These are phyloP conservation scores for Saccharomyces mikatae DNA, from an alignment of 805 yeast genomes.

Conservation along the genomic window DNA sequence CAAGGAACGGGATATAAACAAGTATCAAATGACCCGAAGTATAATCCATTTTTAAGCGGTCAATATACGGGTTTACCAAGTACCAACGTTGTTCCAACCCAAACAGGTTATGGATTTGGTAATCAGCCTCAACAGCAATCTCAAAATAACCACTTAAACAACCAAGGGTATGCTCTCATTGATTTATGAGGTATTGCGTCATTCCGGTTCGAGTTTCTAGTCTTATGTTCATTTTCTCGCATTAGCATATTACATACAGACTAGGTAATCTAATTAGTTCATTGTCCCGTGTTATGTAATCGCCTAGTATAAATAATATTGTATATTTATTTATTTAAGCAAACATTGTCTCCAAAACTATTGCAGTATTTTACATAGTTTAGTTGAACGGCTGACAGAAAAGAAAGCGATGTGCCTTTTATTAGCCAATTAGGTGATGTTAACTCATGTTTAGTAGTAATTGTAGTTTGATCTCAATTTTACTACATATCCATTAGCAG, in stretches of 20 bases:
- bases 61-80: conserved; percentile 71
- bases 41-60: conserved; percentile 41
- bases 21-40: conserved; percentile 28
- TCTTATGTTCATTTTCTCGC: conserved; percentile 6
- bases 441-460: neutral
- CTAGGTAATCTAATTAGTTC: neutral
- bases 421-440: neutral
- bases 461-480: neutral
- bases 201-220: conserved; percentile 9
- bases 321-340: neutral
- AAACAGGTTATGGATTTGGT: conserved; percentile 94
- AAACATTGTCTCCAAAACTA: neutral
- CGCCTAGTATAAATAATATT: conserved; percentile 1
- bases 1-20: conserved; percentile 72
- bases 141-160: conserved; percentile 12
- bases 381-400: neutral
- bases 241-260: conserved; percentile 2
- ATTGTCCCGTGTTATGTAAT: neutral
- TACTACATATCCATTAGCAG: conserved; percentile 26
- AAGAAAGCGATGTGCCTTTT: no score
- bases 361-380: neutral
- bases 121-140: conserved; percentile 41
- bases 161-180: conserved; percentile 21
- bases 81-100: conserved; percentile 63
- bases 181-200: conserved; percentile 18